Evolutionary conservation across 2,329 filamentous ascomycete species (phyloP).

Genomic region (Exophiala phaeomuriformis): DNA sequence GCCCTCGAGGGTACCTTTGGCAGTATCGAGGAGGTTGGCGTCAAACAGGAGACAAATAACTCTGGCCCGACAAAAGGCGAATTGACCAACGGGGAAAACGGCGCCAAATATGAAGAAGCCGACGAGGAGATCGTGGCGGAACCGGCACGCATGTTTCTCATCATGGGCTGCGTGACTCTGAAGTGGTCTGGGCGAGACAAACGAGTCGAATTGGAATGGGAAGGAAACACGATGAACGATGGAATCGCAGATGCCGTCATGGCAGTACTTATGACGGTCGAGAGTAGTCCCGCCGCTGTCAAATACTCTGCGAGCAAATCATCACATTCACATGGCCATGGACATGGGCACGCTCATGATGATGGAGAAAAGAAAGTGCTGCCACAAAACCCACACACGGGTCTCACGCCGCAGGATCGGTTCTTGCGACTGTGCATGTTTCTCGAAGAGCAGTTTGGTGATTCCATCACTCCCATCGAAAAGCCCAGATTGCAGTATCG

Average conservation of each 20-base stretch:
- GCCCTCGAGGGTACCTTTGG: constrained; percentile 91
- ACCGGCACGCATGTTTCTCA: constrained; percentile 44
- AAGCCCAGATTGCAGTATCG: constrained; percentile 46
- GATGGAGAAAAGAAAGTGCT: neutral
- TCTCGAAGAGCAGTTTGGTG: constrained; percentile 92
- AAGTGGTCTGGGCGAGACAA: constrained; percentile 63
- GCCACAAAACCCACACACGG: constrained; percentile 62
- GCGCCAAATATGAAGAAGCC: constrained; percentile 33
- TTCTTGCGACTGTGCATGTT: constrained; percentile 87
- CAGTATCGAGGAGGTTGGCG: constrained; percentile 55
- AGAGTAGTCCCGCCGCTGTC: constrained; percentile 89
- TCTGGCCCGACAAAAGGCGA: constrained; percentile 26
- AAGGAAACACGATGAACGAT: constrained; percentile 95
- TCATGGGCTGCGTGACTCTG: constrained; percentile 91
- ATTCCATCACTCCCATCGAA: constrained; percentile 71
- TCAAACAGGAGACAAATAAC: constrained; percentile 18
- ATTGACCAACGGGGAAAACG: constrained; percentile 35
- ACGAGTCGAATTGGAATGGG: constrained; percentile 89
- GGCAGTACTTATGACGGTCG: constrained; percentile 82
- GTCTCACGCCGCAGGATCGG: constrained; percentile 64
- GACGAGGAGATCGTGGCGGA: constrained; percentile 41
- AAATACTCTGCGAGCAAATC: constrained; percentile 55
- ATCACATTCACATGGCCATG: constrained; percentile 45
- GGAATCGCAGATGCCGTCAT: constrained; percentile 96
- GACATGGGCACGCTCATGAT: constrained; percentile 29